These are phyloP conservation scores for Simmondsia chinensis DNA, from an alignment of 148 eudicot genomes.

Conservation along the genomic window DNA sequence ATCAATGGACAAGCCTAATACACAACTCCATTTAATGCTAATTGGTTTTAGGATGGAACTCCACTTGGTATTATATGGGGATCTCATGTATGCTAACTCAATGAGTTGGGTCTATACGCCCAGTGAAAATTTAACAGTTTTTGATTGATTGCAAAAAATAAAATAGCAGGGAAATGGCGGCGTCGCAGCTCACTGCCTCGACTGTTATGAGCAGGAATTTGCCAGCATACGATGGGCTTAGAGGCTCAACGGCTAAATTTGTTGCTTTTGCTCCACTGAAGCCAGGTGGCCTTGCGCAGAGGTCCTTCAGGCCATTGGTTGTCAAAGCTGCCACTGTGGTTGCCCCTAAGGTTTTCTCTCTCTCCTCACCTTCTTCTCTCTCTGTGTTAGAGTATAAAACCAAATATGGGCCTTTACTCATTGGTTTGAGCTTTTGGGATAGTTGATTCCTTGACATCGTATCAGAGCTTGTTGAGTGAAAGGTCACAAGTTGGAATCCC, in stretches of 20 bases:
- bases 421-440: too few relatives aligned
- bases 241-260: slow-evolving; percentile 27
- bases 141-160: slow-evolving; percentile 2
- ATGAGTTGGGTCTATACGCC: too few relatives aligned
- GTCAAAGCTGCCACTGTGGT: slow-evolving; percentile 86
- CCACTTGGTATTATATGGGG: too few relatives aligned
- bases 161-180: slow-evolving; percentile 50
- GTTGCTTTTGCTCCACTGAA: slow-evolving; percentile 33
- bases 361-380: neutral
- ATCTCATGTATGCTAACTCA: too few relatives aligned
- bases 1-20: too few relatives aligned
- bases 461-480: too few relatives aligned
- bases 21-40: too few relatives aligned
- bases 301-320: slow-evolving; percentile 49
- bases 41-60: too few relatives aligned
- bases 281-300: slow-evolving; percentile 33
- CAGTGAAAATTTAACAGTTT: neutral
- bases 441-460: too few relatives aligned
- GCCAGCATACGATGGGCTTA: slow-evolving; percentile 50
- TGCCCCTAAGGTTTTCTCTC: slow-evolving; percentile 62
- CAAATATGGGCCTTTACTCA: neutral
- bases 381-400: neutral
- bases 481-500: too few relatives aligned
- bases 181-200: slow-evolving; percentile 59
- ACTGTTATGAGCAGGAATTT: slow-evolving; percentile 37